Evolutionary conservation across 257 asterid genomes (phyloP), one percentile per base, ranked within the genome.

Genomic region (Rehmannia glutinosa): DNA sequence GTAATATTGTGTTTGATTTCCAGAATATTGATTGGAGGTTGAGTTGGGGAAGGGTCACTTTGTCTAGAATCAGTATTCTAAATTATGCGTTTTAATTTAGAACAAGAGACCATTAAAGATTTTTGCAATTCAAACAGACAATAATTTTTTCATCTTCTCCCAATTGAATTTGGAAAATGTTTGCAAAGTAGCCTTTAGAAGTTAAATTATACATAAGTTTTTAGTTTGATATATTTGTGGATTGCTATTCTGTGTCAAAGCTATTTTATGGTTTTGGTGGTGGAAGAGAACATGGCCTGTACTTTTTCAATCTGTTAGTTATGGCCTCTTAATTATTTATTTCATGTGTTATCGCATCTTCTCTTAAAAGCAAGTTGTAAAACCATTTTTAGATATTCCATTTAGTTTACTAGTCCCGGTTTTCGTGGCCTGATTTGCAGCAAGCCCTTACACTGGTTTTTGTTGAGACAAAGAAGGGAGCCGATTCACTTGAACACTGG

Each of bases 401-500:
- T 36, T 7, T 35, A 47, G 49, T 60, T 68, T 36, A 41, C 60
- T 74, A 27, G 52, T 56, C 69, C 15, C 51, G 28, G 13, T 9
- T 13, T 69, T 65, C 15, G n/a, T 71, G 58, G 45, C 77, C 50
- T 43, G 58, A 20, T 82, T 73, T 64, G 55, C 87, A 86, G 97
- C 97, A 86, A 76, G 69, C 94, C 47, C 94, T 90, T 74, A 87
- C 97, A 36, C 77, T 87, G 55, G 90, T 90, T n/a, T n/a, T n/a
- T n/a, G n/a, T n/a, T n/a, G n/a, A n/a, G n/a, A n/a, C n/a, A n/a
- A n/a, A n/a, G n/a, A 91, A 88, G 70, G 96, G 97, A 42, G 97
- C 97, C 9, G 97, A 91, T 80, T 77, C 96, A 1, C 86, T 90
- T 50, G 97, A 90, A 71, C 88, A 90, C 75, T 90, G 97, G 97